phyloP scores from a whole-genome alignment of 2,329 filamentous ascomycete genomes.

The Ophiosphaerella korrae region DNA sequence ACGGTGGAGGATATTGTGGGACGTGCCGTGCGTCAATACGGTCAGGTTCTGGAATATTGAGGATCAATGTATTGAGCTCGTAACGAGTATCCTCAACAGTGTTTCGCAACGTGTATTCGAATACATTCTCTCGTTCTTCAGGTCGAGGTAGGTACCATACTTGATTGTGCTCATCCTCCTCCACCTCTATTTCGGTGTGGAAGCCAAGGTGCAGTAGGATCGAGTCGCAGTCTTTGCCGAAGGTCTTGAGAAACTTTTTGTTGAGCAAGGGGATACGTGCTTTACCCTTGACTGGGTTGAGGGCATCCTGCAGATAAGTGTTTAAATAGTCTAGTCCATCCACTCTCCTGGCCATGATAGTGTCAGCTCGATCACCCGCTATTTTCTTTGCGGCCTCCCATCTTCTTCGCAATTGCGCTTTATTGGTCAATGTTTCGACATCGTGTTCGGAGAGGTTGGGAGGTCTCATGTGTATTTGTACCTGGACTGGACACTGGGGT shows the following conservation, averaged over 20 bases:
- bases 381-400: constrained; percentile 58
- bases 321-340: constrained; percentile 63
- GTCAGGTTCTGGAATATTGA: constrained; percentile 42
- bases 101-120: constrained; percentile 30
- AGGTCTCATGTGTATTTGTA: constrained; percentile 59
- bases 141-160: constrained; percentile 43
- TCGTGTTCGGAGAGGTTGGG: constrained; percentile 58
- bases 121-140: constrained; percentile 20
- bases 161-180: constrained; percentile 39
- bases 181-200: constrained; percentile 37
- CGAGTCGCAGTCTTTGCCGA: constrained; percentile 65
- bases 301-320: constrained; percentile 64
- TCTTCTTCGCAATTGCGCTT: constrained; percentile 57
- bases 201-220: constrained; percentile 66
- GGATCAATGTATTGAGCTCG: constrained; percentile 62
- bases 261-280: constrained; percentile 64
- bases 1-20: constrained; percentile 40
- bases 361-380: constrained; percentile 60
- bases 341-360: constrained; percentile 57
- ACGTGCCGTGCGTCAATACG: constrained; percentile 36
- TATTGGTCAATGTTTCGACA: constrained; percentile 60
- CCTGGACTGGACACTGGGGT: constrained; percentile 58
- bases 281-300: constrained; percentile 56
- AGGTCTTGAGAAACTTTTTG: constrained; percentile 67
- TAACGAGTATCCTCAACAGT: constrained; percentile 63